Evolutionary conservation across 768 basidiomycete species (phyloP).

Genomic region (Collybia nuda): DNA sequence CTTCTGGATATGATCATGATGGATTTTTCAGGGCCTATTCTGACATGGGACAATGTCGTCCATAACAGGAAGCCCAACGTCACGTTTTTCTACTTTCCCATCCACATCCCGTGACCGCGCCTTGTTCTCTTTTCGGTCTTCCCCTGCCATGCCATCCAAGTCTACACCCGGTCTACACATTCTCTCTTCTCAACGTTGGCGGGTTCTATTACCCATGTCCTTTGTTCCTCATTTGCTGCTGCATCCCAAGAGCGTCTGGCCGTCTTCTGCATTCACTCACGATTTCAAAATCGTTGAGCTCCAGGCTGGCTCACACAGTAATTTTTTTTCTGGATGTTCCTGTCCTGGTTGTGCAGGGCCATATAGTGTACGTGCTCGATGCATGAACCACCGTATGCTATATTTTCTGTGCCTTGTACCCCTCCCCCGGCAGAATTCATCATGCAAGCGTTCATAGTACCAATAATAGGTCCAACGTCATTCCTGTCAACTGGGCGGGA

Average conservation of each 20-base stretch:
- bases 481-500: no score
- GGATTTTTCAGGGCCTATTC: slow-evolving; percentile 10
- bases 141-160: background rate
- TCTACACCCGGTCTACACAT: background rate
- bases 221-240: slow-evolving; percentile 11
- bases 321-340: no score
- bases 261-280: background rate
- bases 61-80: slow-evolving; percentile 14
- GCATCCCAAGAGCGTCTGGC: no score
- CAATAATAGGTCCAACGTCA: no score
- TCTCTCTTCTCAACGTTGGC: background rate
- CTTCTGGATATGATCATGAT: no score
- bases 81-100: slow-evolving; percentile 8
- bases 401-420: no score
- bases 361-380: no score
- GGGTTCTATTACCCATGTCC: background rate
- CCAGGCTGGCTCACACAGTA: background rate
- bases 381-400: no score
- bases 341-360: no score
- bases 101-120: background rate
- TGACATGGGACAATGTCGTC: slow-evolving; percentile 21
- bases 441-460: no score
- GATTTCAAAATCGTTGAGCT: background rate
- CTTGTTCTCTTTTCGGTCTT: background rate
- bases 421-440: no score